phyloP scores from a whole-genome alignment of 352 stramenopile genomes.

The Phytophthora pistaciae region DNA sequence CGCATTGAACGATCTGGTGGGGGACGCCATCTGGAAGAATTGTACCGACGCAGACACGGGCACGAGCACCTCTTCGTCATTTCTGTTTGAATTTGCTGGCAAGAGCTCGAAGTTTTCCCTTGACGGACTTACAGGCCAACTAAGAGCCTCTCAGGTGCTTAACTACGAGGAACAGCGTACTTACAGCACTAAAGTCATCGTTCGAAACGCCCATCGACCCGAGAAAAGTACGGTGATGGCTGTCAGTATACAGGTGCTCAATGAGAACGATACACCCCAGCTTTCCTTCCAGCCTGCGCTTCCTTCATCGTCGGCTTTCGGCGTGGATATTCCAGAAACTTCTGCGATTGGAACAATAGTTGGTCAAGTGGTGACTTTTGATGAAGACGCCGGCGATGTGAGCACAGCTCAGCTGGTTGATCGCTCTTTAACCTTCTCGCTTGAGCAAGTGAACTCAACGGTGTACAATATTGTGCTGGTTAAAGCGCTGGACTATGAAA shows the following conservation, averaged over 20 bases:
- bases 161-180: conserved; percentile 23
- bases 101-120: conserved; percentile 11
- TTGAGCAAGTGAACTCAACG: conserved; percentile 17
- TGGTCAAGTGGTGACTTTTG: conserved; percentile 21
- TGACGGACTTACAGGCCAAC: conserved; percentile 15
- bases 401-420: conserved; percentile 11
- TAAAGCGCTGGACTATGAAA: conserved; percentile 34
- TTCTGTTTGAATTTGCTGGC: conserved; percentile 51
- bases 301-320: conserved; percentile 4
- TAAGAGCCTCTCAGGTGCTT: conserved; percentile 13
- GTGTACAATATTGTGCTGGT: conserved; percentile 19
- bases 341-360: conserved; percentile 18
- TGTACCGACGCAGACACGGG: conserved; percentile 59
- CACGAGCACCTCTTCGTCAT: conserved; percentile 23
- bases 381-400: conserved; percentile 34
- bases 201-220: conserved; percentile 24
- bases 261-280: conserved; percentile 29
- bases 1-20: conserved; percentile 31
- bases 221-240: conserved; percentile 23
- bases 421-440: conserved; percentile 8
- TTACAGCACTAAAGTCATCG: conserved; percentile 26
- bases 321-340: conserved; percentile 23
- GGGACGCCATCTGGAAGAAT: conserved; percentile 44
- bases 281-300: conserved; percentile 20
- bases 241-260: conserved; percentile 12